Conservation (phyloP, 371 early-diverging fungal genomes). For the Cladochytrium tenue region DNA sequence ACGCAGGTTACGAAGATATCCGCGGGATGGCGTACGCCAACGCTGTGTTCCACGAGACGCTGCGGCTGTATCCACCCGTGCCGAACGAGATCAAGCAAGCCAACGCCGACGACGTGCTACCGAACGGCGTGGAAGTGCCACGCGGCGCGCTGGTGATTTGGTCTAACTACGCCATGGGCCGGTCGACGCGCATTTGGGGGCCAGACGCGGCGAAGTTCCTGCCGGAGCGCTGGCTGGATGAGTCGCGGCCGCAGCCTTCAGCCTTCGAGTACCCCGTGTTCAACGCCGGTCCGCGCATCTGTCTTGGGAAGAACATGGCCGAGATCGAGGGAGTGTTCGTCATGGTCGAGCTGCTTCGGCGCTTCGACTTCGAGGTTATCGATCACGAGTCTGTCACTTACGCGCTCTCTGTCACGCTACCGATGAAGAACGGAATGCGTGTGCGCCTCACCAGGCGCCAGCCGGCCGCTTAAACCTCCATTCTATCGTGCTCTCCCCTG, state of each 20-base stretch:
- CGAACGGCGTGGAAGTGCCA: conserved; percentile 65
- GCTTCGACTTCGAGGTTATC: conserved; percentile 19
- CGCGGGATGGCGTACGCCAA: conserved; percentile 41
- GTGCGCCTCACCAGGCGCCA: too few relatives aligned
- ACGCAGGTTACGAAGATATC: conserved; percentile 48
- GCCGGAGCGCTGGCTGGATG: conserved; percentile 62
- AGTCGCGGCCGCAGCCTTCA: conserved; percentile 38
- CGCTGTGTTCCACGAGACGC: conserved; percentile 54
- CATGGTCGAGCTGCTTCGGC: conserved; percentile 16
- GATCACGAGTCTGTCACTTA: conserved; percentile 16
- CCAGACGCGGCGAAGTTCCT: too few relatives aligned
- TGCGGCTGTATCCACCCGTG: conserved; percentile 75
- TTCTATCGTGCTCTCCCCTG: too few relatives aligned
- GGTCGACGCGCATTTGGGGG: conserved; percentile 55
- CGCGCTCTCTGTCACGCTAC: conserved; percentile 20
- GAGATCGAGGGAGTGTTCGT: conserved; percentile 30
- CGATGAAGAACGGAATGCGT: conserved; percentile 22
- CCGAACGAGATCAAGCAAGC: conserved; percentile 70
- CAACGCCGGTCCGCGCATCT: too few relatives aligned
- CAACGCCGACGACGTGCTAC: conserved; percentile 66
- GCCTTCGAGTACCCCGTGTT: too few relatives aligned
- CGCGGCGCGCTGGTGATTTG: conserved; percentile 58
- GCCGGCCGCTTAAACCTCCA: too few relatives aligned
- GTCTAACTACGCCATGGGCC: conserved; percentile 60
- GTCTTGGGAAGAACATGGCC: conserved; percentile 49